A percentile compares a stretch with the other conserved stretches of the same genome.
phyloP scores from a whole-genome alignment of 192 early-diverging fungal genomes.

The Phycomyces nitens region DNA sequence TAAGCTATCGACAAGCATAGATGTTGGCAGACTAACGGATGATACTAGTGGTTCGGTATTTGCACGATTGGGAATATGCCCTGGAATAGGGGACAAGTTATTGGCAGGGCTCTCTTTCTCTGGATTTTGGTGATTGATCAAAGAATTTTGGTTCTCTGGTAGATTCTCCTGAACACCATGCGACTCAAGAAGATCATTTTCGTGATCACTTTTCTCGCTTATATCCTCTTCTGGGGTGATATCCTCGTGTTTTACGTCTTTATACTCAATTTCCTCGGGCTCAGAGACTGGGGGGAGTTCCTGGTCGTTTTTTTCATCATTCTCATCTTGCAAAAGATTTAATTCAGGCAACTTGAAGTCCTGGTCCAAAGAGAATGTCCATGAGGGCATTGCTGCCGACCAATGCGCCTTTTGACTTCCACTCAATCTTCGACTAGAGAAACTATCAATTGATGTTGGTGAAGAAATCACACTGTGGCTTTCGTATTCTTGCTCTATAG shows the following conservation, averaged over 20 bases:
- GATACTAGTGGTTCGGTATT: neutral
- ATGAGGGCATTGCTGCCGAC: constrained; percentile 16
- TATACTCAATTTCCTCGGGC: neutral
- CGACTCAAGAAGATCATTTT: too few species aligned
- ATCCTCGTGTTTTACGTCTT: neutral
- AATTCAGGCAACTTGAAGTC: constrained; percentile 24
- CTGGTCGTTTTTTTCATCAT: neutral
- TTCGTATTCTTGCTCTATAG: neutral
- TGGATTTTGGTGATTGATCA: neutral
- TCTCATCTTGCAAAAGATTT: neutral
- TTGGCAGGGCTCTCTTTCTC: neutral
- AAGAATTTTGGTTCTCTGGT: too few species aligned
- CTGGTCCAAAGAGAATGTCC: constrained; percentile 18
- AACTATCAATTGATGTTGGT: neutral
- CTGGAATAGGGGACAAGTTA: neutral
- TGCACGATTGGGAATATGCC: neutral
- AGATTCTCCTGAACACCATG: too few species aligned
- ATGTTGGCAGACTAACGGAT: neutral
- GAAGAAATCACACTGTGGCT: neutral
- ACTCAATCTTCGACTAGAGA: constrained; percentile 15
- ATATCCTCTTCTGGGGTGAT: neutral
- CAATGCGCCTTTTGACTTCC: constrained; percentile 30
- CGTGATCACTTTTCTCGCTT: neutral
- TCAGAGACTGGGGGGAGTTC: neutral
- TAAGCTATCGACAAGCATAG: neutral